Conservation (phyloP, 177 flowering plant genomes). For the Telopea speciosissima region DNA sequence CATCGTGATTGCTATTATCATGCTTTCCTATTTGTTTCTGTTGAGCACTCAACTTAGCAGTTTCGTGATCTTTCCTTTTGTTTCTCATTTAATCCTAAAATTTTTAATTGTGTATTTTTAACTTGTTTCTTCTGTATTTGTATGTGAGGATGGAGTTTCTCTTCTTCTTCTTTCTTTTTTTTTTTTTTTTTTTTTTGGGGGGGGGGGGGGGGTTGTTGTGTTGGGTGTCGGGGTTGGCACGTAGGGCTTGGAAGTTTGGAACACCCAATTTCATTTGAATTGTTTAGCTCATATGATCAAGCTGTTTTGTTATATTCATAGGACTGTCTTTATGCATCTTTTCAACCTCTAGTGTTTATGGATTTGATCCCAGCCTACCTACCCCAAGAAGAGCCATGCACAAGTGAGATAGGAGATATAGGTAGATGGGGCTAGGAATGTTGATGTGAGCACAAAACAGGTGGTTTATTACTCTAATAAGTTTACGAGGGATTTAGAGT, state of each 20-base stretch:
- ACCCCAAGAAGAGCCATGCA: neutral
- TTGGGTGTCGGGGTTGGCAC: too few species aligned
- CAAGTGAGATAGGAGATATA: too few species aligned
- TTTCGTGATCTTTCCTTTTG: constrained; percentile 1
- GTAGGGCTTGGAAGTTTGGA: too few species aligned
- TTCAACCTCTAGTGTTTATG: neutral
- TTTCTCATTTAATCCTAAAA: neutral
- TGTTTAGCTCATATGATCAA: too few species aligned
- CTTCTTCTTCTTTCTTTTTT: too few species aligned
- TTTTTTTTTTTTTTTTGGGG: too few species aligned
- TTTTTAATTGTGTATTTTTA: neutral
- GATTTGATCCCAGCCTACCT: neutral
- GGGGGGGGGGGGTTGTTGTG: too few species aligned
- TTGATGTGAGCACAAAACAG: too few species aligned
- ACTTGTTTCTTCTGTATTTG: neutral
- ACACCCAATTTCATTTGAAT: neutral
- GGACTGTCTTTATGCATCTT: neutral
- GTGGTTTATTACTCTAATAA: neutral
- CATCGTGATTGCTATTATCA: neutral
- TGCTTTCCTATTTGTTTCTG: neutral
- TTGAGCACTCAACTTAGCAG: neutral
- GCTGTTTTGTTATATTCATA: too few species aligned
- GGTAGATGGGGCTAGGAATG: too few species aligned
- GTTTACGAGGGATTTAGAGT: neutral
- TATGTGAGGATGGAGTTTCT: too few species aligned